These are phyloP conservation scores for Penicillium freii DNA, from an alignment of 2,329 filamentous ascomycete genomes.

Conservation along the genomic window DNA sequence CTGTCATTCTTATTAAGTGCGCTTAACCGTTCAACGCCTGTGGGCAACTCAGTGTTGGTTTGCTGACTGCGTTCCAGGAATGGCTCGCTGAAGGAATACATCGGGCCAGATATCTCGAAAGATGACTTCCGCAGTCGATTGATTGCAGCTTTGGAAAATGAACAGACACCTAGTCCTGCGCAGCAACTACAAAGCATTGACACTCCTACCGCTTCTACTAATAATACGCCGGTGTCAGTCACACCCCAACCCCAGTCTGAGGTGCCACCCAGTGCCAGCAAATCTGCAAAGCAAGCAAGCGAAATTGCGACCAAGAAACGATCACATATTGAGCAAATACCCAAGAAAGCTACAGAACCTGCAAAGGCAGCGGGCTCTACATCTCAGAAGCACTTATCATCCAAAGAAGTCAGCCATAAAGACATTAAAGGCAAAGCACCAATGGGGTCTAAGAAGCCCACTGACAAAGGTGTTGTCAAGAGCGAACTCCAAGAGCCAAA, in stretches of 20 bases:
- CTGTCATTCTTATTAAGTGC: conserved; percentile 73
- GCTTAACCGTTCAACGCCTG: conserved; percentile 17
- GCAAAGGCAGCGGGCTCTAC: conserved; percentile 43
- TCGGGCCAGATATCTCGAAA: conserved; percentile 62
- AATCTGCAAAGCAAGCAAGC: conserved; percentile 1
- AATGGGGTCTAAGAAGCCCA: conserved; percentile 13
- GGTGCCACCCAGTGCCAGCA: conserved; percentile 1
- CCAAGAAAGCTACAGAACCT: conserved; percentile 27
- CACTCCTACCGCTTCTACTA: conserved; percentile 3
- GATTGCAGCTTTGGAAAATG: conserved; percentile 41
- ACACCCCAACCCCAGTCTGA: conserved; percentile 16
- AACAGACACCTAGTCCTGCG: background rate
- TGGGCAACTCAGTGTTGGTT: background rate
- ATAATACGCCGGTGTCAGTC: conserved; percentile 9
- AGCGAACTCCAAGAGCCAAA: conserved; percentile 12
- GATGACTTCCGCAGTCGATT: conserved; percentile 65
- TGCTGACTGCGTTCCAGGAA: conserved; percentile 51
- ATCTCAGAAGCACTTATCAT: conserved; percentile 61
- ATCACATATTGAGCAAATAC: background rate
- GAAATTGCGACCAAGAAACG: background rate
- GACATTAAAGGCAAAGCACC: conserved; percentile 41
- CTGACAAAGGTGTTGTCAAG: conserved; percentile 1
- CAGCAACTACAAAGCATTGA: conserved; percentile 7
- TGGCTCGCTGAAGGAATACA: conserved; percentile 73
- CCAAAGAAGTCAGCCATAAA: conserved; percentile 62